phyloP scores from a whole-genome alignment of 768 basidiomycete genomes.

The Roridomyces roridus region DNA sequence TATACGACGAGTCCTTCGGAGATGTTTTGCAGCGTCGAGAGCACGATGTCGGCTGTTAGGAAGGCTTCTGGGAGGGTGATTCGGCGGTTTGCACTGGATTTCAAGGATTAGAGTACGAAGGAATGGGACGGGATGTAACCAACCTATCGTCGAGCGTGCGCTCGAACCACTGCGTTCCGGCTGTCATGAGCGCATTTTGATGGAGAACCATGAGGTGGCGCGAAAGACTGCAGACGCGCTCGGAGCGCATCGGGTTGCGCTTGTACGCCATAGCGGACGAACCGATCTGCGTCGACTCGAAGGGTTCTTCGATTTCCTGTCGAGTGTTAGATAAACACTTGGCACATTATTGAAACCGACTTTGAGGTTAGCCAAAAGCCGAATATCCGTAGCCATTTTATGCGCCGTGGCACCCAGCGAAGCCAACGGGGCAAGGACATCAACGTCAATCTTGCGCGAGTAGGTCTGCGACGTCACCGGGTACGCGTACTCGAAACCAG shows the following conservation, averaged over 20 bases:
- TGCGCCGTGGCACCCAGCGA: constrained; percentile 94
- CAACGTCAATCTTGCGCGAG: constrained; percentile 95
- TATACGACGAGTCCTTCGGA: constrained; percentile 99
- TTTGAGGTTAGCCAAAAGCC: constrained; percentile 93
- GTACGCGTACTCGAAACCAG: constrained; percentile 93
- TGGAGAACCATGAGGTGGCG: constrained; percentile 95
- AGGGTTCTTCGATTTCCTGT: constrained; percentile 97
- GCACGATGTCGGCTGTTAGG: constrained; percentile 94
- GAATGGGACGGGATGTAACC: constrained; percentile 7
- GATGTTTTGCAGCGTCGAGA: constrained; percentile 95
- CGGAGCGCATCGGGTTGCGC: constrained; percentile 98
- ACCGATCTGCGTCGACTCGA: constrained; percentile 98
- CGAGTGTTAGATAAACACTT: not conserved
- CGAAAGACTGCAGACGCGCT: constrained; percentile 95
- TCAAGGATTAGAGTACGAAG: not conserved
- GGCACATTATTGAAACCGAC: no score
- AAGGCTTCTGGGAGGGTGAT: constrained; percentile 97
- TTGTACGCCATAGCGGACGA: constrained; percentile 99
- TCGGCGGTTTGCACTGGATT: constrained; percentile 86
- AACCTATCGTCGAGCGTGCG: constrained; percentile 96
- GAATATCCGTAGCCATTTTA: constrained; percentile 96
- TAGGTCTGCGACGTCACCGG: constrained; percentile 99
- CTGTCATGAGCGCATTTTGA: constrained; percentile 95
- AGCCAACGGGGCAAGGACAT: constrained; percentile 89
- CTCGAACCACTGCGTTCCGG: constrained; percentile 98